These are phyloP conservation scores for Albizia julibrissin DNA, from an alignment of 306 rosid species.

Conservation along the genomic window DNA sequence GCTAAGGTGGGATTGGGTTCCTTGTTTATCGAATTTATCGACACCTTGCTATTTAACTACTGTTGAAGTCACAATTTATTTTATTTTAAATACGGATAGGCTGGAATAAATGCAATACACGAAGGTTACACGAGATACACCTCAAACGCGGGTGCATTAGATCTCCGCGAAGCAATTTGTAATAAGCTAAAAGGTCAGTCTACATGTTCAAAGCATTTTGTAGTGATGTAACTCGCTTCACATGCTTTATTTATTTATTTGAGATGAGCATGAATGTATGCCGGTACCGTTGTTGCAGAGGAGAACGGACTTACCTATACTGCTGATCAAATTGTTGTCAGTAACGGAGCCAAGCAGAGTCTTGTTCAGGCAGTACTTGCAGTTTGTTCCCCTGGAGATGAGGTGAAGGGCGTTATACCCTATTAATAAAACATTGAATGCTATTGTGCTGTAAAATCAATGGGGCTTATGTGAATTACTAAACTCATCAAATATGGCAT, in stretches of 20 bases:
- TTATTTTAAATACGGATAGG: conserved; percentile 43
- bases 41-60: neutral
- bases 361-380: conserved; percentile 77
- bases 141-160: conserved; percentile 79
- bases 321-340: conserved; percentile 80
- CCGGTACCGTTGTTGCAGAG: conserved; percentile 46
- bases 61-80: neutral
- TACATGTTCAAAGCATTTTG: neutral
- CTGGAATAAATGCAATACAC: conserved; percentile 86
- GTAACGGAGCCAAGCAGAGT: conserved; percentile 98
- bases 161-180: conserved; percentile 86
- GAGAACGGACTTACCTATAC: conserved; percentile 82
- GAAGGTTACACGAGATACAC: conserved; percentile 88
- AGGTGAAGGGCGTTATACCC: conserved; percentile 46
- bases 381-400: conserved; percentile 91
- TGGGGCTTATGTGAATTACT: neutral
- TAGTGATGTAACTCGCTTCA: neutral
- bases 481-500: neutral
- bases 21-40: neutral
- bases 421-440: neutral
- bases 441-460: neutral
- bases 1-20: conserved; percentile 54
- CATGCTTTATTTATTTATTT: neutral
- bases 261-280: neutral
- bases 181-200: conserved; percentile 76